Evolutionary conservation across 2,329 filamentous ascomycete genomes (phyloP).

Genomic region (Colletotrichum chlorophyti): DNA sequence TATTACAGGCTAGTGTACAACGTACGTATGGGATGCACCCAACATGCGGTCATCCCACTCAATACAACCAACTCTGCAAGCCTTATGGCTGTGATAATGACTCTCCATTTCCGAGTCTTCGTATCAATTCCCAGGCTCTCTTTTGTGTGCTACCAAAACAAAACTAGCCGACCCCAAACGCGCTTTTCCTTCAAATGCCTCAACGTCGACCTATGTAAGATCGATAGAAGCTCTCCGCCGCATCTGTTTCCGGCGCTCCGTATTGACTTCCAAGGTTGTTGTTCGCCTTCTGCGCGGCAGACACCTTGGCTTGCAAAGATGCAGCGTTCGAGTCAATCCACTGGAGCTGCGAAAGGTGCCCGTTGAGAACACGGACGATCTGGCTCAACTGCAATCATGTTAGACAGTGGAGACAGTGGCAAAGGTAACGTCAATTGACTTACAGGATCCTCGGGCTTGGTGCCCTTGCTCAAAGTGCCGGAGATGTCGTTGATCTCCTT

Average conservation of each 20-base stretch:
- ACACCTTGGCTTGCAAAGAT: slow-evolving; percentile 82
- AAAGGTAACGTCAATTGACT: slow-evolving; percentile 42
- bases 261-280: slow-evolving; percentile 65
- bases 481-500: slow-evolving; percentile 96
- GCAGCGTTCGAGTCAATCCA: slow-evolving; percentile 89
- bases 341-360: slow-evolving; percentile 89
- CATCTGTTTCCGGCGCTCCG: slow-evolving; percentile 69
- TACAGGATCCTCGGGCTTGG: slow-evolving; percentile 87
- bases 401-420: slow-evolving; percentile 24
- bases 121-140: slow-evolving; percentile 21
- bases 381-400: slow-evolving; percentile 74
- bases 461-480: slow-evolving; percentile 86
- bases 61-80: slow-evolving; percentile 9
- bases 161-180: slow-evolving; percentile 13
- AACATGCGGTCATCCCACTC: slow-evolving; percentile 24
- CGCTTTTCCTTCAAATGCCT: slow-evolving; percentile 32
- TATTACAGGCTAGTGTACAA: slow-evolving; percentile 47
- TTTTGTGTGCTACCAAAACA: slow-evolving; percentile 33
- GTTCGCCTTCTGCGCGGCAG: slow-evolving; percentile 80
- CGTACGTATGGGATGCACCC: slow-evolving; percentile 36
- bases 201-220: slow-evolving; percentile 82
- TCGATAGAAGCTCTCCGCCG: slow-evolving; percentile 88
- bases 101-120: neutral
- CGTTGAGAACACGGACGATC: slow-evolving; percentile 94
- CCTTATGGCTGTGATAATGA: slow-evolving; percentile 4